A percentile compares a stretch with the other conserved stretches of the same genome.
Evolutionary conservation across 371 early-diverging fungal genomes (phyloP).

Genomic region (Haplosporangium sp.): DNA sequence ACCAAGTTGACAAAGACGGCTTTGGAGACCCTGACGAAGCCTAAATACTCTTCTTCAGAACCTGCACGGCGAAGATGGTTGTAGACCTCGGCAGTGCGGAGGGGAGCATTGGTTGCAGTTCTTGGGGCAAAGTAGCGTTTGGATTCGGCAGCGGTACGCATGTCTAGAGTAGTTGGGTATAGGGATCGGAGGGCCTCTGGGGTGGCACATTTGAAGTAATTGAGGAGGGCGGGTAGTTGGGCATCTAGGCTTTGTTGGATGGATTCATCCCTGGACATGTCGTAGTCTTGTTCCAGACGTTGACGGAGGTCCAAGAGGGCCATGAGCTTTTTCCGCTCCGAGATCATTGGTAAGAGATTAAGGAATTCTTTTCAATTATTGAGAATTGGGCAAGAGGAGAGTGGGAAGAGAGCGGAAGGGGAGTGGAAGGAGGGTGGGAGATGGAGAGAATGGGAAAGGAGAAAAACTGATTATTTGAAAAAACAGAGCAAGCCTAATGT

Average conservation of each 20-base stretch:
- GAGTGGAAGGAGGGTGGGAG: background rate
- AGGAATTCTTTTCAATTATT: background rate
- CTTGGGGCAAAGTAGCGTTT: slow-evolving; percentile 33
- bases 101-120: slow-evolving; percentile 1
- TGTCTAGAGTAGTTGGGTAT: slow-evolving; percentile 24
- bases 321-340: slow-evolving; percentile 40
- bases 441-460: too few species aligned
- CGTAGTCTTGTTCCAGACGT: slow-evolving; percentile 20
- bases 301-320: slow-evolving; percentile 19
- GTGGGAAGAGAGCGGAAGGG: too few species aligned
- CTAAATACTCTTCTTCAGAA: slow-evolving; percentile 26
- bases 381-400: background rate
- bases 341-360: slow-evolving; percentile 7
- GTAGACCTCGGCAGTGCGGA: slow-evolving; percentile 18
- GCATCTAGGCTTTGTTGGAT: slow-evolving; percentile 11
- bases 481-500: too few species aligned
- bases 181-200: background rate
- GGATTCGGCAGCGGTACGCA: slow-evolving; percentile 26
- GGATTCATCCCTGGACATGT: background rate
- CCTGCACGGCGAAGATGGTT: slow-evolving; percentile 13
- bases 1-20: slow-evolving; percentile 23
- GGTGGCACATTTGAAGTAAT: slow-evolving; percentile 21
- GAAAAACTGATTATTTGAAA: too few species aligned
- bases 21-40: slow-evolving; percentile 35
- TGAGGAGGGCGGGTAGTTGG: slow-evolving; percentile 10